Evolutionary conservation across 805 yeast genomes (phyloP).

Genomic region (Maudiozyma serrabonitensis): DNA sequence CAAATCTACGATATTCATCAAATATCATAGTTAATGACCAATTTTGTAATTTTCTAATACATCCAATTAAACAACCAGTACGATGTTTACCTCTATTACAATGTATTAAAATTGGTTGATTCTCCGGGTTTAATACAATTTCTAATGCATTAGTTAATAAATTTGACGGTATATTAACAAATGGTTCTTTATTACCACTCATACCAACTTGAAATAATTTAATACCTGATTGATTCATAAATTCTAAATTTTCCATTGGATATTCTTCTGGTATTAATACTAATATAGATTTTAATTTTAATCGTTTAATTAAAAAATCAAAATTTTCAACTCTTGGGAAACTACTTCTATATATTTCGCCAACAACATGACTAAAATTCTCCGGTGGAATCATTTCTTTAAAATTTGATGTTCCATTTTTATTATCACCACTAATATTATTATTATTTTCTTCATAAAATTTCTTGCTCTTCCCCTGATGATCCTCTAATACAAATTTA

Average conservation of each 20-base stretch:
- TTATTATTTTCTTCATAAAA: constrained; percentile 1
- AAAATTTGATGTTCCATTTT: neutral
- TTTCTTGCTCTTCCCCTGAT: constrained; percentile 10
- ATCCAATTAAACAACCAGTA: constrained; percentile 94
- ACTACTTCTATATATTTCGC: constrained; percentile 72
- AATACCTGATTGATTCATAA: constrained; percentile 52
- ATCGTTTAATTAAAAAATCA: constrained; percentile 44
- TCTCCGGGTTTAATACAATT: constrained; percentile 71
- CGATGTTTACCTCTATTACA: constrained; percentile 96
- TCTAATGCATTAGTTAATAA: constrained; percentile 71
- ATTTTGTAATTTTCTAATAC: constrained; percentile 74
- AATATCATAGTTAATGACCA: constrained; percentile 93
- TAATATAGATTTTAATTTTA: constrained; percentile 63
- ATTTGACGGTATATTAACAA: constrained; percentile 63
- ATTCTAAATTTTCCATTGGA: constrained; percentile 65
- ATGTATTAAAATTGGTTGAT: constrained; percentile 88
- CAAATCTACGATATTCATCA: constrained; percentile 90
- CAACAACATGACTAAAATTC: constrained; percentile 78
- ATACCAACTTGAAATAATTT: constrained; percentile 78
- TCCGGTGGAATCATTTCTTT: constrained; percentile 56
- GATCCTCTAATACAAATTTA: constrained; percentile 16
- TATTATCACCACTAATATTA: neutral
- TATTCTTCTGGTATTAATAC: constrained; percentile 88
- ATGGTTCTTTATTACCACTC: constrained; percentile 93
- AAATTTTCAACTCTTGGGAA: constrained; percentile 86